Conservation (phyloP, 2,329 filamentous ascomycete species). For the Penicillium sp. region DNA sequence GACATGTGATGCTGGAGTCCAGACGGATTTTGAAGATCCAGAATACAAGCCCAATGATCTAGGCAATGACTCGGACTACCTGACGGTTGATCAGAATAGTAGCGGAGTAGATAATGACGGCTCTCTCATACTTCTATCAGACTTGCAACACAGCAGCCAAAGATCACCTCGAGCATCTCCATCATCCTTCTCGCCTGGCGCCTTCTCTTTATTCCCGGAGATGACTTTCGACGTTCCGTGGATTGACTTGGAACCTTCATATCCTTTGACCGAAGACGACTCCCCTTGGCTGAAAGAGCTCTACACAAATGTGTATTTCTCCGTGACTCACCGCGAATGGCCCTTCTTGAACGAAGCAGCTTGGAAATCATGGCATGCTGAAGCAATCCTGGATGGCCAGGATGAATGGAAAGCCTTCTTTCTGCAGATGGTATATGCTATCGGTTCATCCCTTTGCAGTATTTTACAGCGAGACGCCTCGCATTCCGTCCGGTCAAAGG, state of each 20-base stretch:
- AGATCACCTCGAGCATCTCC: neutral
- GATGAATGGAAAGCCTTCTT: conserved; percentile 28
- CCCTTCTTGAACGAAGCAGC: conserved; percentile 25
- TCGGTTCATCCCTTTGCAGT: conserved; percentile 27
- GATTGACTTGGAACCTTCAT: conserved; percentile 12
- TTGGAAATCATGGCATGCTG: conserved; percentile 25
- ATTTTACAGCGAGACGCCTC: conserved; percentile 21
- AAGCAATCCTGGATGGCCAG: conserved; percentile 10
- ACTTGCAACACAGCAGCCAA: neutral
- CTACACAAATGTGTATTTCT: conserved; percentile 28
- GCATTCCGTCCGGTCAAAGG: conserved; percentile 23
- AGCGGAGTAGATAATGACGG: neutral
- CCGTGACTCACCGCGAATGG: conserved; percentile 28
- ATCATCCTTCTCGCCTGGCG: conserved; percentile 6
- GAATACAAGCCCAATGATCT: neutral
- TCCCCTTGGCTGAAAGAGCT: conserved; percentile 24
- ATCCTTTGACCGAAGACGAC: conserved; percentile 10
- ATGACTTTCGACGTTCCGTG: conserved; percentile 18
- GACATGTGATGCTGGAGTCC: conserved; percentile 23
- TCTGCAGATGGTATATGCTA: conserved; percentile 28
- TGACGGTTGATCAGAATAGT: neutral
- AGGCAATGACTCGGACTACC: neutral
- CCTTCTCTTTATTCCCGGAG: conserved; percentile 9
- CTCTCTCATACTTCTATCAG: conserved; percentile 4
- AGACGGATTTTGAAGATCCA: conserved; percentile 19